Evolutionary conservation across 495 filamentous ascomycete genomes (phyloP).

Genomic region (Neurospora intermedia): DNA sequence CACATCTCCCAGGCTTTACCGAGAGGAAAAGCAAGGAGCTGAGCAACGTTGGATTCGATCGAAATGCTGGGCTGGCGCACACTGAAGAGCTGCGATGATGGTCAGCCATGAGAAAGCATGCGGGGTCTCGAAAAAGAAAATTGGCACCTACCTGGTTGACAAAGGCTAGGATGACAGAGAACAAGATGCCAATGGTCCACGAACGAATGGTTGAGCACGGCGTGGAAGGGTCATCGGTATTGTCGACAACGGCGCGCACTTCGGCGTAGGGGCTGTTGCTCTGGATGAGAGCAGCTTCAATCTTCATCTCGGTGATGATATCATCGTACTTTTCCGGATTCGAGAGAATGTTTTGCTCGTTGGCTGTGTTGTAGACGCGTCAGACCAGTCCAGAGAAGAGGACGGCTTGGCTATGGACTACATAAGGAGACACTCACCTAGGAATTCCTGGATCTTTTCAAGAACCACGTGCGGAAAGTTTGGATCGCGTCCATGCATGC

Average conservation of each 20-base stretch:
- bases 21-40: constrained; percentile 31
- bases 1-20: constrained; percentile 23
- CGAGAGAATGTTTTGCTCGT: constrained; percentile 21
- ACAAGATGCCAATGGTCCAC: constrained; percentile 30
- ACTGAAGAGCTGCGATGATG: constrained; percentile 20
- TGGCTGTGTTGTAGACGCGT: constrained; percentile 13
- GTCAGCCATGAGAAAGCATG: neutral
- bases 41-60: constrained; percentile 24
- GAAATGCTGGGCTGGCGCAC: constrained; percentile 29
- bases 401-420: neutral
- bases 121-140: neutral
- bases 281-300: constrained; percentile 31
- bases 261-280: constrained; percentile 38
- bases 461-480: constrained; percentile 21
- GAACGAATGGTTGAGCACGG: constrained; percentile 31
- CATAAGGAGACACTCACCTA: constrained; percentile 1
- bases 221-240: constrained; percentile 30
- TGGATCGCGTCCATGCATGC: constrained; percentile 20
- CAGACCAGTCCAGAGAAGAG: neutral
- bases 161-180: constrained; percentile 26
- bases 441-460: constrained; percentile 17
- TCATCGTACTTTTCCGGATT: constrained; percentile 27
- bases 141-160: constrained; percentile 19
- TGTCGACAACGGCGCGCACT: constrained; percentile 39
- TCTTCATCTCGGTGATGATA: constrained; percentile 32